Conservation (phyloP, 305 asterid genomes). For the Solanum hybrid region DNA sequence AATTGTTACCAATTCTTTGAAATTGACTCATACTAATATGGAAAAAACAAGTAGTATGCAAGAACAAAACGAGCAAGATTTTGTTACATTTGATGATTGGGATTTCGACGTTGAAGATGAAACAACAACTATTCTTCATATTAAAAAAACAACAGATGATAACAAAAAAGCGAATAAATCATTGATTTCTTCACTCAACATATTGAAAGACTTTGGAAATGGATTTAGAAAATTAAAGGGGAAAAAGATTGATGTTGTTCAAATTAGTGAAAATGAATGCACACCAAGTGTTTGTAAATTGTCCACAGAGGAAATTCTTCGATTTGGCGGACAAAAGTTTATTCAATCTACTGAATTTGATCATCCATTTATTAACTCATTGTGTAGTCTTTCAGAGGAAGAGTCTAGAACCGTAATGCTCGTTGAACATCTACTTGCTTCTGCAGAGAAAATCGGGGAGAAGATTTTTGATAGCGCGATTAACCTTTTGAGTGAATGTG, state of each 20-base stretch:
- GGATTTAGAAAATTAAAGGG: background rate
- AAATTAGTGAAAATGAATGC: background rate
- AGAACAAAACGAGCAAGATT: background rate
- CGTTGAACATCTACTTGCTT: slow-evolving; percentile 26
- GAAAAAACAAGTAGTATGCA: background rate
- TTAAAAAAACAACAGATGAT: background rate
- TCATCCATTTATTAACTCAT: slow-evolving; percentile 20
- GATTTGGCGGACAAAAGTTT: slow-evolving; percentile 30
- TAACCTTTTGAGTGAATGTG: slow-evolving; percentile 26
- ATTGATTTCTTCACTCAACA: background rate
- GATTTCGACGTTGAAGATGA: background rate
- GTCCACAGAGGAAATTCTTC: slow-evolving; percentile 17
- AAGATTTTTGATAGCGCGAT: slow-evolving; percentile 20
- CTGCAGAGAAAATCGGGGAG: slow-evolving; percentile 31
- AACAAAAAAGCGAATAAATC: background rate
- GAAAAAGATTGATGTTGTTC: background rate
- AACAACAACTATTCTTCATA: background rate
- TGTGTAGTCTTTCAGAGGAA: slow-evolving; percentile 16
- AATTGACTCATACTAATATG: background rate
- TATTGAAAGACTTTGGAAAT: background rate
- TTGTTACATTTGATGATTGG: background rate
- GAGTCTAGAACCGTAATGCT: slow-evolving; percentile 19
- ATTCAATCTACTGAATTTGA: slow-evolving; percentile 8
- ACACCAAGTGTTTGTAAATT: background rate
- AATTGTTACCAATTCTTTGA: background rate